These are phyloP conservation scores for Ophiostoma australiae DNA, from an alignment of 2,329 filamentous ascomycete species.

Conservation along the genomic window DNA sequence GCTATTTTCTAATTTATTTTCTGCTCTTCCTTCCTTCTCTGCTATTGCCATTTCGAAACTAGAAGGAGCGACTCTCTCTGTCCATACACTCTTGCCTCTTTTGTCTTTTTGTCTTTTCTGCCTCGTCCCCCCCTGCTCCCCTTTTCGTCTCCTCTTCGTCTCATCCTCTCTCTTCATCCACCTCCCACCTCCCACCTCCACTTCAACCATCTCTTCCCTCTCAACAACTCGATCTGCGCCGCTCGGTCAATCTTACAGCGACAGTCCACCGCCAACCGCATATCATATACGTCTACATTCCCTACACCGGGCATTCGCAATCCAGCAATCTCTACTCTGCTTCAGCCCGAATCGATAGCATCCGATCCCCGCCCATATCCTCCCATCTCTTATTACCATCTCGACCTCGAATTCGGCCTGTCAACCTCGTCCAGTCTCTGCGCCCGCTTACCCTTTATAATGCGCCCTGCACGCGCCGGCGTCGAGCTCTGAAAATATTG, in stretches of 20 bases:
- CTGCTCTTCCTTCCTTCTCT: neutral
- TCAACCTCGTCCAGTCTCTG: neutral
- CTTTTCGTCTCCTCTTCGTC: neutral
- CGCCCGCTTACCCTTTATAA: neutral
- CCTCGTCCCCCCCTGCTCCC: neutral
- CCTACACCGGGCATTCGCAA: neutral
- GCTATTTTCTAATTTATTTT: neutral
- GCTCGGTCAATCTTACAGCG: constrained; percentile 1
- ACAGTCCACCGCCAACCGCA: neutral
- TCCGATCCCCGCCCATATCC: neutral
- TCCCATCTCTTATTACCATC: neutral
- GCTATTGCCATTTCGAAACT: neutral
- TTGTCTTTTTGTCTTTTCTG: neutral
- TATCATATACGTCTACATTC: neutral
- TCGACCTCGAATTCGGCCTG: neutral
- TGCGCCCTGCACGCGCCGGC: constrained; percentile 9
- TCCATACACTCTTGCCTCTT: neutral
- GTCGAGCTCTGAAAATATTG: constrained; percentile 1
- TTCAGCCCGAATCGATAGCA: neutral
- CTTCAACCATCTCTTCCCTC: constrained; percentile 10
- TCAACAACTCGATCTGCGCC: neutral
- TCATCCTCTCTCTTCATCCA: neutral
- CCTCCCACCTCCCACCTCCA: neutral
- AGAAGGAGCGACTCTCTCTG: constrained; percentile 7
- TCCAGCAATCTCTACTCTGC: neutral